phyloP scores from a whole-genome alignment of 768 basidiomycete species.

The Termitomyces heimii region DNA sequence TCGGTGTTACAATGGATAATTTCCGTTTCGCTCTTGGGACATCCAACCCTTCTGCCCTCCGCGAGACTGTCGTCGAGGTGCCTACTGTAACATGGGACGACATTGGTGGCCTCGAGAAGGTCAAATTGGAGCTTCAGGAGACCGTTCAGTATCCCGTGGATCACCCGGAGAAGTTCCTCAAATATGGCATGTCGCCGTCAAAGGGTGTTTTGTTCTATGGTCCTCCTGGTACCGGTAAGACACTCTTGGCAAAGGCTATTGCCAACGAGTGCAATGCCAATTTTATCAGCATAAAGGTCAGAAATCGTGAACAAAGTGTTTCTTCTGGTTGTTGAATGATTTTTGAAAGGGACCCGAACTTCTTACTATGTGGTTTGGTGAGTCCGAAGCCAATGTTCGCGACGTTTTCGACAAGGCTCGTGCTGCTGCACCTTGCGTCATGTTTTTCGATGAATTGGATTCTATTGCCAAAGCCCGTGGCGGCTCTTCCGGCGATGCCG shows the following conservation, averaged over 20 bases:
- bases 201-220: conserved; percentile 99
- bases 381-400: conserved; percentile 99
- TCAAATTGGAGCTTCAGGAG: conserved; percentile 98
- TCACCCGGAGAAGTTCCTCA: conserved; percentile 99
- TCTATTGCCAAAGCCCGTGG: conserved; percentile 98
- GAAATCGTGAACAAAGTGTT: background rate
- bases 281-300: conserved; percentile 96
- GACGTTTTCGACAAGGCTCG: conserved; percentile 99
- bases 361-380: conserved; percentile 99
- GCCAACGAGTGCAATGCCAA: conserved; percentile 99
- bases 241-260: conserved; percentile 95
- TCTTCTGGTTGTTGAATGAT: conserved; percentile 10
- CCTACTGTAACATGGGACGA: conserved; percentile 99
- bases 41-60: conserved; percentile 96
- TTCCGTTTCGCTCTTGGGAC: conserved; percentile 98
- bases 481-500: conserved; percentile 76
- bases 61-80: conserved; percentile 99
- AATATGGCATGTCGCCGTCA: conserved; percentile 99
- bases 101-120: conserved; percentile 98
- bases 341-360: conserved; percentile 79
- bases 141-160: conserved; percentile 99
- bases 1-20: conserved; percentile 99
- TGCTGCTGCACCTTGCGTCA: conserved; percentile 97
- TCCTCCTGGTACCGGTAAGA: conserved; percentile 99
- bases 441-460: conserved; percentile 99